Conservation (phyloP, 148 eudicot genomes). For the Spergularia marina region DNA sequence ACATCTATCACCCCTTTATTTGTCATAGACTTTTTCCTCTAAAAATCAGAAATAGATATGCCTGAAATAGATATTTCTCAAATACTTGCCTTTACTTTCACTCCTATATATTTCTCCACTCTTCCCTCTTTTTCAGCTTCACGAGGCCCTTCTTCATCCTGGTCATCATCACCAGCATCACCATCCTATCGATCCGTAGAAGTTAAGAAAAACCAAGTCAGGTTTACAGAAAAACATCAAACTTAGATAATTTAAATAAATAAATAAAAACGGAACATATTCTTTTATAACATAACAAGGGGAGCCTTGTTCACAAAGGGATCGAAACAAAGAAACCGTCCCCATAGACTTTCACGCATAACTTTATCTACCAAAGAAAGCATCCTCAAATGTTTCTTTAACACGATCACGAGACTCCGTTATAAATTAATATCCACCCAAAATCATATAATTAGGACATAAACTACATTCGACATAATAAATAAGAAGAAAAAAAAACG, state of each 20-base stretch:
- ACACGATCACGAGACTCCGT: not conserved
- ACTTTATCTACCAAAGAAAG: not conserved
- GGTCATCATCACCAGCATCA: conserved; percentile 76
- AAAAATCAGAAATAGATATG: not conserved
- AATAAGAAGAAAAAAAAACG: not conserved
- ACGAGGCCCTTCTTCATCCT: conserved; percentile 89
- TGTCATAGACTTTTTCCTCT: not conserved
- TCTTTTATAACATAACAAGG: not conserved
- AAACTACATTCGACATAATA: not conserved
- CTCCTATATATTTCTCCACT: conserved; percentile 96
- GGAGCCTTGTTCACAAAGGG: not conserved
- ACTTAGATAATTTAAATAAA: not conserved
- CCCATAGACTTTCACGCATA: not conserved
- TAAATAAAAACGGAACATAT: not conserved
- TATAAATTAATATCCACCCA: not conserved
- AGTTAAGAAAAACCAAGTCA: conserved; percentile 13
- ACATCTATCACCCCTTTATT: no score
- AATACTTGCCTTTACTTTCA: conserved; percentile 95
- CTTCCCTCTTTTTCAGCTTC: conserved; percentile 73
- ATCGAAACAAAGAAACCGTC: not conserved
- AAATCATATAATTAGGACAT: not conserved
- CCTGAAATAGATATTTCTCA: not conserved
- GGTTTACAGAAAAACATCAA: not conserved
- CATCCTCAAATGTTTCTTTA: not conserved
- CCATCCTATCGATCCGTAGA: conserved; percentile 55